Conservation (phyloP, 257 asterid species). For the Catharanthus roseus region DNA sequence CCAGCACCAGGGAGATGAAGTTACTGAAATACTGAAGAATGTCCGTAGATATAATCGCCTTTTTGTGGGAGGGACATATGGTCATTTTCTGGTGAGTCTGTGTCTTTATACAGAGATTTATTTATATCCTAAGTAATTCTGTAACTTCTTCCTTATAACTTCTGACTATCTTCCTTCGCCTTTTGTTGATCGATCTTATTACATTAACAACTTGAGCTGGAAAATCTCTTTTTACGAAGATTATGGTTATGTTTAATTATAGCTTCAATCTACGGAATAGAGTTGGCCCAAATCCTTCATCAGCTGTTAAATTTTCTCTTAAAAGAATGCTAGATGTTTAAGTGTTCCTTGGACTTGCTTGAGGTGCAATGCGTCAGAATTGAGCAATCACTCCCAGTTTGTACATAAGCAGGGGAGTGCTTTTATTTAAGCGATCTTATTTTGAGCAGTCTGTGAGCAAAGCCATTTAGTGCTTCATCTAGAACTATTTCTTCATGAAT, state of each 20-base stretch:
- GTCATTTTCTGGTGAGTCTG: constrained; percentile 49
- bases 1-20: constrained; percentile 37
- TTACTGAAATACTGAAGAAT: constrained; percentile 37
- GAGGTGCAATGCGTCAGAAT: neutral
- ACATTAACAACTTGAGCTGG: neutral
- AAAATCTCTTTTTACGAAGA: neutral
- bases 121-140: no score
- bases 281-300: neutral
- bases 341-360: neutral
- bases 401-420: neutral
- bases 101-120: neutral
- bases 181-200: neutral
- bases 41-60: constrained; percentile 63
- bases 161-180: neutral
- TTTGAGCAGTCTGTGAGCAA: neutral
- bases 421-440: no score
- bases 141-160: no score
- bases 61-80: constrained; percentile 59
- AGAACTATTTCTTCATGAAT: neutral
- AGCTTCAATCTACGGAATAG: neutral
- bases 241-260: neutral
- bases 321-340: neutral
- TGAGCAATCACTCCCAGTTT: neutral
- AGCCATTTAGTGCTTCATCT: neutral
- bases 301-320: neutral